Conservation (phyloP, 73 alveolate species). For the Stentor roeselii region DNA sequence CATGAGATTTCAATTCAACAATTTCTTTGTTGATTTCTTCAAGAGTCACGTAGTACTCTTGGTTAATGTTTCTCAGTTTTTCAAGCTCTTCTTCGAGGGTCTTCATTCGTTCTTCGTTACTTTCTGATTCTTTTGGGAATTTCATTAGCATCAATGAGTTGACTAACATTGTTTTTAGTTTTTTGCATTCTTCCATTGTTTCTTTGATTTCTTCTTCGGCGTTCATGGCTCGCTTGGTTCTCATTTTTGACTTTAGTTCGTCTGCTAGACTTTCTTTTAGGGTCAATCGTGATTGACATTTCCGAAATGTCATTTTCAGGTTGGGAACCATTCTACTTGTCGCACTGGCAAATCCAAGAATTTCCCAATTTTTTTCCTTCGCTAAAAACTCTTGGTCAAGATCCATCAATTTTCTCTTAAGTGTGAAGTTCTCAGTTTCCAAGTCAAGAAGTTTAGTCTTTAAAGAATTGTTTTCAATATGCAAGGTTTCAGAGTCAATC, state of each 20-base stretch:
- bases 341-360: no score
- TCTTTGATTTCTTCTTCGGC: not conserved
- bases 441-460: not conserved
- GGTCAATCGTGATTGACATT: no score
- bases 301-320: no score
- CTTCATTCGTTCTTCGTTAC: not conserved
- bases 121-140: not conserved
- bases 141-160: not conserved
- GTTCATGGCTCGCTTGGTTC: not conserved
- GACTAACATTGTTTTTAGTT: not conserved
- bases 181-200: not conserved
- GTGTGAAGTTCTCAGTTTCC: not conserved
- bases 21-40: not conserved
- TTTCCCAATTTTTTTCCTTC: no score
- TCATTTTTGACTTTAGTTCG: not conserved
- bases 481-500: not conserved
- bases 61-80: not conserved
- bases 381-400: not conserved
- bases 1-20: not conserved
- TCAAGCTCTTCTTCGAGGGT: not conserved
- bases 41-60: not conserved
- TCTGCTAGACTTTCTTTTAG: not conserved
- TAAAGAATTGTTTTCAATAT: not conserved
- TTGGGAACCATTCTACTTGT: no score
- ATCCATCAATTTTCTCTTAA: not conserved